phyloP scores from a whole-genome alignment of 768 basidiomycete genomes.

The Naganishia antarctica region DNA sequence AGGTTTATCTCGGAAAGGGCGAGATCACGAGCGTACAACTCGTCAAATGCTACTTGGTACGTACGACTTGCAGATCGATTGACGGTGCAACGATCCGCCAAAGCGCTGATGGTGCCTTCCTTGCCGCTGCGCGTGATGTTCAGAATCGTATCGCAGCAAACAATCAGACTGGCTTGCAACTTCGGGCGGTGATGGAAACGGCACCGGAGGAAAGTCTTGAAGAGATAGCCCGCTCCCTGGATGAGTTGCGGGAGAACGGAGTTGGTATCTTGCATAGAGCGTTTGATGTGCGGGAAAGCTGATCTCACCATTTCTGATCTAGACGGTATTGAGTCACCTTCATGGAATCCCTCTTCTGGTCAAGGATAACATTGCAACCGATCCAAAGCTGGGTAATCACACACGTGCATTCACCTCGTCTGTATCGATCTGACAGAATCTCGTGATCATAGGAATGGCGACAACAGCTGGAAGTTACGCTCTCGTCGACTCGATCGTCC shows the following conservation, averaged over 20 bases:
- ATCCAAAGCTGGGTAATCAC: neutral
- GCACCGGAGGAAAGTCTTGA: neutral
- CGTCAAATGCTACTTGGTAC: neutral
- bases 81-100: too few relatives aligned
- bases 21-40: neutral
- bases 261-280: neutral
- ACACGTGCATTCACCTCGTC: too few relatives aligned
- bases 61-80: too few relatives aligned
- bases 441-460: neutral
- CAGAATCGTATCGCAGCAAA: neutral
- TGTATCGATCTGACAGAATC: too few relatives aligned
- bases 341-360: conserved; percentile 8
- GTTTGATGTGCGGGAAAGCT: too few relatives aligned
- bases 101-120: too few relatives aligned
- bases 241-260: neutral
- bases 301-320: neutral
- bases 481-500: conserved; percentile 1
- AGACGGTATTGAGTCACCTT: neutral
- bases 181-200: conserved; percentile 8
- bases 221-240: neutral
- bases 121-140: too few relatives aligned
- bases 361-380: conserved; percentile 7
- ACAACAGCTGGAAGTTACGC: conserved; percentile 3
- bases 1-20: neutral
- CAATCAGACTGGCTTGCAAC: neutral